Base-by-base conservation (phyloP, 768 basidiomycete species). In the Auricularia auricula-judae region DNA sequence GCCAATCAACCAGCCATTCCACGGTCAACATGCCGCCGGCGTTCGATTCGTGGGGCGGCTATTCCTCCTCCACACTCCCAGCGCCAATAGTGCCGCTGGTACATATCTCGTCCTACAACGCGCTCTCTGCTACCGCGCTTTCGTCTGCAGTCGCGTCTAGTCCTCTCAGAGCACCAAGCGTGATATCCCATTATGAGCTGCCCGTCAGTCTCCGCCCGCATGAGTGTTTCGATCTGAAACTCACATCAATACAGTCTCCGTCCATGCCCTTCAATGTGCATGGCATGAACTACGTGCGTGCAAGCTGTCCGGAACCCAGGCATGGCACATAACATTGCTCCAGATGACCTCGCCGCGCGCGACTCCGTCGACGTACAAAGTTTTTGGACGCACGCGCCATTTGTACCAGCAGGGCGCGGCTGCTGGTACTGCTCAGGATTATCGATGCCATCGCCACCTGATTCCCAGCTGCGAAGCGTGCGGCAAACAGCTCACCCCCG, bases 401-500 rank as follows among this genome's bases (percentile, higher is more conserved):
- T 73, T 88, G 14, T 91, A 88, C 71, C 76, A 78, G 66, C 80
- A 78, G 3, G 87, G 88, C 56, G 80, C 84, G 53, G 82, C 84
- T 0, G 81, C 84, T 4, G 86, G 85, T 71, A 82, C 85, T 2
- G 83, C 86, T 3, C 82, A 85, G 4, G 77, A 82, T 0, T 77
- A 84, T 70, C 83, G 86, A 53, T 91, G 89, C 69, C 84, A 87
- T 0, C 81, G 88, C 21, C 89, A 91, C 71, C 78, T 91, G 1
- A 83, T 87, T 68, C 84, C 83, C 4, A 83, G 82, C 39, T 91
- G 89, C 68, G 84, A 88, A 68, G 89, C 90, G 65, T 91, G 89
- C 68, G 56, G 21, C 16, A 14, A 59, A 59, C 23, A 33, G 35
- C 54, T 47, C 36, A 36, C 42, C 34, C 61, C 63, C 47, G 47